Conservation (phyloP, 306 rosid genomes). For the Adenanthera pavonina region DNA sequence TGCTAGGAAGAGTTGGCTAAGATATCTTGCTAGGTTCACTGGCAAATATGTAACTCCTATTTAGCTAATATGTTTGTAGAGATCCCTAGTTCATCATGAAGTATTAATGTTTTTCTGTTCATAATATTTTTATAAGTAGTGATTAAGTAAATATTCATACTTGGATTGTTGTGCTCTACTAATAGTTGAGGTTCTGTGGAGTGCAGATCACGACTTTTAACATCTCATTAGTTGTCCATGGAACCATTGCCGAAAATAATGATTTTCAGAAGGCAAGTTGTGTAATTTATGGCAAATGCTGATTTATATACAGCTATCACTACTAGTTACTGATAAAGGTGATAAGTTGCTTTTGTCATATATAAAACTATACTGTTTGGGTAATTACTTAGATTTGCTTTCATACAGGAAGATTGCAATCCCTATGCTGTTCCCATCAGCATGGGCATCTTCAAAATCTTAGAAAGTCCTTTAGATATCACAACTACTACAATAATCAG, state of each 20-base stretch:
- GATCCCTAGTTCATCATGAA: neutral
- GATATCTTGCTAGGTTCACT: neutral
- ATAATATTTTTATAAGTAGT: neutral
- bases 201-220: constrained; percentile 86
- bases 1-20: neutral
- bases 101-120: neutral
- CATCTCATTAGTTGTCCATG: constrained; percentile 90
- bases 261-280: constrained; percentile 87
- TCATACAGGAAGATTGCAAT: constrained; percentile 68
- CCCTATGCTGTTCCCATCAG: constrained; percentile 88
- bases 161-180: constrained; percentile 1
- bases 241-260: constrained; percentile 79
- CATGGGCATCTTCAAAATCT: constrained; percentile 66
- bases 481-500: constrained; percentile 89
- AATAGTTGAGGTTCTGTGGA: neutral
- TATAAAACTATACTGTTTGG: neutral
- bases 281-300: constrained; percentile 18
- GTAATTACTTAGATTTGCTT: constrained; percentile 40
- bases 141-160: neutral
- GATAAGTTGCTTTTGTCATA: constrained; percentile 2
- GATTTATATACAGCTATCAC: constrained; percentile 22
- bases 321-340: constrained; percentile 8
- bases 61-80: neutral
- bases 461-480: constrained; percentile 70
- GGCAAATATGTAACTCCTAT: neutral